Percentiles rank a stretch among this genome's conserved stretches.
Evolutionary conservation across 2,329 filamentous ascomycete species (phyloP).

Genomic region (Clarireedia paspali): DNA sequence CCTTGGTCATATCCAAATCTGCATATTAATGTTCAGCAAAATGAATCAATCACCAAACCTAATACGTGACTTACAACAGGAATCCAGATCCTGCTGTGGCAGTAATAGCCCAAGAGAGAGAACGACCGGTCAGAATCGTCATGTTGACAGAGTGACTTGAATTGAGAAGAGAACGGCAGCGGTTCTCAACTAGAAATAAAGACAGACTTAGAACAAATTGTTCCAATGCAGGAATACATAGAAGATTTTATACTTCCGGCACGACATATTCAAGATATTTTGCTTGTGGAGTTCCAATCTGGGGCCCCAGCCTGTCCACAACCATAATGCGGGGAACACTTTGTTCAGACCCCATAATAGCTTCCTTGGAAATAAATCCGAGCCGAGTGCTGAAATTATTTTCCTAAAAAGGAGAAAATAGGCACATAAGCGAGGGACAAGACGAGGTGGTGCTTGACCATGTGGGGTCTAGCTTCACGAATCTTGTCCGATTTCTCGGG

Average conservation of each 20-base stretch:
- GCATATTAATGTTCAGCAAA: too few species aligned
- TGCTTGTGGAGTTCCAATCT: background rate
- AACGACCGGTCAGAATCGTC: background rate
- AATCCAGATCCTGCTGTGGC: background rate
- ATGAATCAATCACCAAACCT: too few species aligned
- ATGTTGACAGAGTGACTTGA: background rate
- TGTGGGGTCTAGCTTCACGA: too few species aligned
- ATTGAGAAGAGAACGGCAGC: background rate
- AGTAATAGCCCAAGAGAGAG: background rate
- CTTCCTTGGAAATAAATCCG: too few species aligned
- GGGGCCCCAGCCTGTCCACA: background rate
- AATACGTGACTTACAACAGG: background rate
- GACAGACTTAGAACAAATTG: background rate
- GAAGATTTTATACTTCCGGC: too few species aligned
- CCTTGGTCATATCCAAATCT: conserved; percentile 42
- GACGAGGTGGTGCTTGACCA: too few species aligned
- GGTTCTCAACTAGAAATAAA: too few species aligned
- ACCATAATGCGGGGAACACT: too few species aligned
- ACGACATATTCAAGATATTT: too few species aligned
- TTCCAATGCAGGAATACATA: background rate
- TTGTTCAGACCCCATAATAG: too few species aligned
- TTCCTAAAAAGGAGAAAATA: background rate
- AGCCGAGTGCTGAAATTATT: too few species aligned
- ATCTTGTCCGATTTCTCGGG: too few species aligned
- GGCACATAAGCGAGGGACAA: background rate